Evolutionary conservation across 495 filamentous ascomycete species (phyloP).

Genomic region (Oidiodendron maius): DNA sequence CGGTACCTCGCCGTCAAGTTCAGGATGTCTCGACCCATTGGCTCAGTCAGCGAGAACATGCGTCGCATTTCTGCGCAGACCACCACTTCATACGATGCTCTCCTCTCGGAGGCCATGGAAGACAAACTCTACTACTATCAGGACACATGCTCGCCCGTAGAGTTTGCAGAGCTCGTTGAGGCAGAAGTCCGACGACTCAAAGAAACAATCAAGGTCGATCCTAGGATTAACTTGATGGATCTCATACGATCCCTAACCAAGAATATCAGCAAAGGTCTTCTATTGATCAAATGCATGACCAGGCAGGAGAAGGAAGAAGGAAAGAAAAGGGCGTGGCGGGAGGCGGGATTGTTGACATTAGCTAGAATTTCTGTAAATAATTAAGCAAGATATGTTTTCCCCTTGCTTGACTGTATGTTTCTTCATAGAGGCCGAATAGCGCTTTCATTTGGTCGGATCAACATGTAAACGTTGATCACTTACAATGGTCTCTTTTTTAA

Average conservation of each 20-base stretch:
- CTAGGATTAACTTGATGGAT: not conserved
- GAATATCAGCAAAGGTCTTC: not conserved
- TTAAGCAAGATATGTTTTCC: too few species aligned
- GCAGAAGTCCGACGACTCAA: conserved; percentile 4
- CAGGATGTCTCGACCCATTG: conserved; percentile 7
- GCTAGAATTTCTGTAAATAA: too few species aligned
- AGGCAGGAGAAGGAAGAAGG: too few species aligned
- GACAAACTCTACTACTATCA: conserved; percentile 10
- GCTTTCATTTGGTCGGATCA: too few species aligned
- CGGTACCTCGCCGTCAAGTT: not conserved
- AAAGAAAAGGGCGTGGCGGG: too few species aligned
- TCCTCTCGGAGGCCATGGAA: conserved; percentile 3
- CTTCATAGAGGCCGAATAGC: too few species aligned
- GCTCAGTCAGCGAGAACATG: conserved; percentile 5
- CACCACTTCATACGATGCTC: not conserved
- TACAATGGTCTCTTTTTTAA: too few species aligned
- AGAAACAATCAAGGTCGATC: not conserved
- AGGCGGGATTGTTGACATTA: too few species aligned
- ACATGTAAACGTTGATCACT: too few species aligned
- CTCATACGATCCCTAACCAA: not conserved
- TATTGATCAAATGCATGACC: too few species aligned
- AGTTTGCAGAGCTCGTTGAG: conserved; percentile 9
- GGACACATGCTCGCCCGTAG: not conserved
- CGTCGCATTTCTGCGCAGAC: not conserved
- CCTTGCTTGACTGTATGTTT: too few species aligned